Evolutionary conservation across 2,329 filamentous ascomycete genomes (phyloP).

Genomic region (Penicillium sp.): DNA sequence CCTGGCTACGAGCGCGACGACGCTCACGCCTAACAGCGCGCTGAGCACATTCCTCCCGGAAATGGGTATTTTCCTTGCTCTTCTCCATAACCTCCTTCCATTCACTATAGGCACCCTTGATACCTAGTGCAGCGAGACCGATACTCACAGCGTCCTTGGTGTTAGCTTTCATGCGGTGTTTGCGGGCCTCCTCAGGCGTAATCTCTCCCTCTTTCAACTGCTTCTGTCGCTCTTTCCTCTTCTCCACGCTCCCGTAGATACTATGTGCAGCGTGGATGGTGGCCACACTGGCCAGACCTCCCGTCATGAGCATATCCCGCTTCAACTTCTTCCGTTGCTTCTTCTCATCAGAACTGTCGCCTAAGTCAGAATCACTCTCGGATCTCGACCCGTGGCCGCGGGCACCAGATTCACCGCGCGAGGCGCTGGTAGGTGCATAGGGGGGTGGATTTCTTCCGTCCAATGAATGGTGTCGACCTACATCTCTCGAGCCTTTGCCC

Average conservation of each 20-base stretch:
- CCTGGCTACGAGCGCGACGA: constrained; percentile 26
- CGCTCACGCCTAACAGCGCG: constrained; percentile 50
- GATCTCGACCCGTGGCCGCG: constrained; percentile 15
- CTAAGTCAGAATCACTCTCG: constrained; percentile 51
- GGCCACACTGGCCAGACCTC: constrained; percentile 64
- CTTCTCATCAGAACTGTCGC: constrained; percentile 62
- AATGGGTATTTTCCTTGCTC: constrained; percentile 54
- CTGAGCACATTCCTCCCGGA: constrained; percentile 48
- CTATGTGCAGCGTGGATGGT: constrained; percentile 68
- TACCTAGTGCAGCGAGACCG: constrained; percentile 64
- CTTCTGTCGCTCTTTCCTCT: constrained; percentile 59
- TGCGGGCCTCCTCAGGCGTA: constrained; percentile 59
- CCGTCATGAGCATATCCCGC: constrained; percentile 64
- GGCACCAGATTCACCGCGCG: constrained; percentile 14
- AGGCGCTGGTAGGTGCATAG: constrained; percentile 22
- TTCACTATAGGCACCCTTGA: constrained; percentile 63
- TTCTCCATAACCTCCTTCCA: constrained; percentile 67
- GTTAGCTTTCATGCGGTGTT: constrained; percentile 61
- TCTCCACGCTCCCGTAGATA: constrained; percentile 62
- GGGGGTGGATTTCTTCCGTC: constrained; percentile 23
- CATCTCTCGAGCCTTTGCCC: constrained; percentile 42
- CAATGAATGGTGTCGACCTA: constrained; percentile 40
- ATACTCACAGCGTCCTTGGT: constrained; percentile 64
- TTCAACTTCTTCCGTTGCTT: constrained; percentile 61
- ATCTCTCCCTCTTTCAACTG: constrained; percentile 63